These are phyloP conservation scores for Raffaelea ambrosiae DNA, from an alignment of 2,329 filamentous ascomycete species.

Conservation along the genomic window DNA sequence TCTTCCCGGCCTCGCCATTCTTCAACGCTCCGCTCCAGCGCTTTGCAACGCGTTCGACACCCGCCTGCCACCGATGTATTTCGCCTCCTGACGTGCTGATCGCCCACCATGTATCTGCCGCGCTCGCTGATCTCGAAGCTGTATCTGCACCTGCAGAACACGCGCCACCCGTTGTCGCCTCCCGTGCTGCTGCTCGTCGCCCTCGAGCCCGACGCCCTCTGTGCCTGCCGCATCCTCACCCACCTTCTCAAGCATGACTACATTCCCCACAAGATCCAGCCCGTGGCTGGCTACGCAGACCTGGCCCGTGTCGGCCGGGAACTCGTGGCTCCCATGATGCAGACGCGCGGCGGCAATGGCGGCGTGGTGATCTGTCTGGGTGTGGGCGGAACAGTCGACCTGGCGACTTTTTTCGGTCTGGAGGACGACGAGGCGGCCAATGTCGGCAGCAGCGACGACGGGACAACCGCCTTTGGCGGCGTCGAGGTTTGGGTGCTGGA, in stretches of 20 bases:
- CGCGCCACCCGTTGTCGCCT: constrained; percentile 81
- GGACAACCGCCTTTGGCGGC: constrained; percentile 52
- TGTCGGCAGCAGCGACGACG: neutral
- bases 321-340: constrained; percentile 78
- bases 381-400: constrained; percentile 83
- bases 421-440: constrained; percentile 56
- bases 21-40: too few species aligned
- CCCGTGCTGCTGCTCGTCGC: constrained; percentile 87
- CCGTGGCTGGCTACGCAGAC: constrained; percentile 86
- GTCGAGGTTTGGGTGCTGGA: constrained; percentile 95
- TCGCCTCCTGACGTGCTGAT: too few species aligned
- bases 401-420: constrained; percentile 71
- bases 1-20: too few species aligned
- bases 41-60: too few species aligned
- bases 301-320: constrained; percentile 71
- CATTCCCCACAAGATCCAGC: constrained; percentile 94
- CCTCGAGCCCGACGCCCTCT: constrained; percentile 90
- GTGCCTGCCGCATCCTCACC: constrained; percentile 89
- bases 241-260: constrained; percentile 94
- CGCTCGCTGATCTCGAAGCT: constrained; percentile 81
- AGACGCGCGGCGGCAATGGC: constrained; percentile 71
- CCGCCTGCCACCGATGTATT: constrained; percentile 6
- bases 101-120: constrained; percentile 76
- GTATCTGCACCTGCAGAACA: constrained; percentile 79
- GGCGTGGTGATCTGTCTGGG: constrained; percentile 89